Evolutionary conservation across 257 asterid genomes (phyloP).

Genomic region (Solanum dulcamara): DNA sequence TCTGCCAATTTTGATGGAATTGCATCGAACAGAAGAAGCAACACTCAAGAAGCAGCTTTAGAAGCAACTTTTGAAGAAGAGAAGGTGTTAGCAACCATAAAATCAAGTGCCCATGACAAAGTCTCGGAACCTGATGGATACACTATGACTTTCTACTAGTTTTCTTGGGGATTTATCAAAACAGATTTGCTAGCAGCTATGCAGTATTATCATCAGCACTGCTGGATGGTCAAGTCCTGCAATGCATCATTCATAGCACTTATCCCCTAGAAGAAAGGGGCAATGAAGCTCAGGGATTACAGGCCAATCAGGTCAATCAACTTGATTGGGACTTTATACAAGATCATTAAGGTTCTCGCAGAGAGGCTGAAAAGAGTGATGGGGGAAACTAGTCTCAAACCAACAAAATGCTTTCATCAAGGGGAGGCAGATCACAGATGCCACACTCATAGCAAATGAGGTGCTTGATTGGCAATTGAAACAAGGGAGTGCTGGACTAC

Average conservation of each 20-base stretch:
- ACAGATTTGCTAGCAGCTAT: neutral
- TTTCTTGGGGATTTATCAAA: neutral
- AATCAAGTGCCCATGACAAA: neutral
- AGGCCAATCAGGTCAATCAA: neutral
- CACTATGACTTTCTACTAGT: neutral
- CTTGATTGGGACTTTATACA: neutral
- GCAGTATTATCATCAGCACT: neutral
- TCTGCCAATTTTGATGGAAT: neutral
- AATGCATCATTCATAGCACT: neutral
- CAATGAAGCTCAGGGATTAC: neutral
- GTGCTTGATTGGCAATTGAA: neutral
- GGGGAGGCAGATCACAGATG: no score
- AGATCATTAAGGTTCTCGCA: no score
- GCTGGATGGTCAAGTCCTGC: neutral
- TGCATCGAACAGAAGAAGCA: neutral
- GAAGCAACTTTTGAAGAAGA: neutral
- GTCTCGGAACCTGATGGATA: neutral
- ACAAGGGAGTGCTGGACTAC: neutral
- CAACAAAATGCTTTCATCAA: no score
- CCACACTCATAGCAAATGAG: no score
- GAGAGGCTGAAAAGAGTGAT: no score
- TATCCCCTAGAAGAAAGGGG: neutral
- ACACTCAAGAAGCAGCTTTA: neutral
- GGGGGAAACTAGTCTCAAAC: no score
- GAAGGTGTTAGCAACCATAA: neutral